Conservation (phyloP, 768 basidiomycete species). For the Chiua virens region DNA sequence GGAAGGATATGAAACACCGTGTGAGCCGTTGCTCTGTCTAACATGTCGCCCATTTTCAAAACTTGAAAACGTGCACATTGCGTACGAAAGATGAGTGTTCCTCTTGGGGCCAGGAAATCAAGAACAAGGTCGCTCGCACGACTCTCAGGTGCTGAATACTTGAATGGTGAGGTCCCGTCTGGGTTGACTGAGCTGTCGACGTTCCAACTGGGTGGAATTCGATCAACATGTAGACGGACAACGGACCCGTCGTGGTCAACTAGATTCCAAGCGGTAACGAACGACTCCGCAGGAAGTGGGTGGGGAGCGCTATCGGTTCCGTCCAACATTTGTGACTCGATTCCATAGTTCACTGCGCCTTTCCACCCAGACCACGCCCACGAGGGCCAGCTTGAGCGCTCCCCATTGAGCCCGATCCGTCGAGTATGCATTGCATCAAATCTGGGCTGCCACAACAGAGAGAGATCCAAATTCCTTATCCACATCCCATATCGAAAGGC, state of each 20-base stretch:
- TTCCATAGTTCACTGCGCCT: conserved; percentile 15
- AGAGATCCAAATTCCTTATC: conserved; percentile 13
- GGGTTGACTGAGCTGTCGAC: neutral
- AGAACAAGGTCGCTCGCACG: neutral
- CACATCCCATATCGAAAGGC: conserved; percentile 13
- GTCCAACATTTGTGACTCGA: neutral
- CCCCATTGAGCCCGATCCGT: neutral
- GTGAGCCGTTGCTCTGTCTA: neutral
- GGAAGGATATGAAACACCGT: conserved; percentile 13
- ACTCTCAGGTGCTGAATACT: conserved; percentile 4
- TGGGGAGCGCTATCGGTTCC: neutral
- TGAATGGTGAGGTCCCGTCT: neutral
- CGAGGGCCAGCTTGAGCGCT: conserved; percentile 15
- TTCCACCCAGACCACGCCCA: conserved; percentile 30
- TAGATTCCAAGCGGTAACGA: conserved; percentile 17
- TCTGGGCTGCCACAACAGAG: conserved; percentile 25
- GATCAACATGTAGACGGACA: conserved; percentile 11
- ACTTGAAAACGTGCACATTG: conserved; percentile 12
- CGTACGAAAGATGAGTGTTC: conserved; percentile 27
- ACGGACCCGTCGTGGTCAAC: conserved; percentile 10
- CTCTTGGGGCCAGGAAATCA: conserved; percentile 4
- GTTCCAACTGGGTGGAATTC: neutral
- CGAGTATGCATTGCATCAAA: conserved; percentile 3
- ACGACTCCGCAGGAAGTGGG: conserved; percentile 14
- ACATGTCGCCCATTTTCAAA: neutral